Base-by-base conservation (phyloP, 345 rosid species). In the Eucalyptus marginata region DNA sequence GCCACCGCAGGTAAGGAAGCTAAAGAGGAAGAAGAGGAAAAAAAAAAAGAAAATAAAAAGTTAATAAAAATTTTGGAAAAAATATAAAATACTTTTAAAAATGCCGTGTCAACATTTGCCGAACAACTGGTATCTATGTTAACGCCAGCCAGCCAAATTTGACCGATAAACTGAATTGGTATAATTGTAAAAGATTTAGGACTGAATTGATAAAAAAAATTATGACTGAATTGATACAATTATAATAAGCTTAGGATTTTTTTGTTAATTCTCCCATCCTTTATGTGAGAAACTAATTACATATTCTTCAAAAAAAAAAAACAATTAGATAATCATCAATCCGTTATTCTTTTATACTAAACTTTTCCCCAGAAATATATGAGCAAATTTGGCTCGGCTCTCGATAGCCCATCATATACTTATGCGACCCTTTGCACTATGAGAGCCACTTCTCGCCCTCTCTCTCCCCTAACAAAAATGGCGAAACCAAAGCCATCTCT, bases 151-250 rank as follows among this genome's bases (percentile, higher is more conserved):
- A 12, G 1, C 22, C 0, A 51, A 52, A 52, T 18, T 52, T 52
- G 4, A 1, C 10, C 1, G 1, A 52, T 52, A 1, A 1, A 18
- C 1, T 18, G 0, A 52, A 52, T 18, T 52, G 0, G 2, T 52
- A 52, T 7, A 17, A 52, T 52, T 18, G 1, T 5, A 18, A 7
- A 51, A 52, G 1, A 0, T 51, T 50, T 51, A 52, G 3, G 24
- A 52, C 2, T 7, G 0, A 52, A 18, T 18, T 52, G 1, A 52
- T 8, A 52, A 0, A 51, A 51, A 46, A 47, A 47, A 47, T 10
- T 47, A 47, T 47, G 4, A 43, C 46, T 44, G 1, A 49, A 49
- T 4, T 13, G 50, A 4, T 4, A 49, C 5, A 49, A 49, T 49
- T 4, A 49, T 13, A 52, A 52, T 52, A 52, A 2, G 25, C 4